A percentile compares a stretch with the other conserved stretches of the same genome.
Conservation (phyloP, 805 yeast species). For the Teunomyces atbi region DNA sequence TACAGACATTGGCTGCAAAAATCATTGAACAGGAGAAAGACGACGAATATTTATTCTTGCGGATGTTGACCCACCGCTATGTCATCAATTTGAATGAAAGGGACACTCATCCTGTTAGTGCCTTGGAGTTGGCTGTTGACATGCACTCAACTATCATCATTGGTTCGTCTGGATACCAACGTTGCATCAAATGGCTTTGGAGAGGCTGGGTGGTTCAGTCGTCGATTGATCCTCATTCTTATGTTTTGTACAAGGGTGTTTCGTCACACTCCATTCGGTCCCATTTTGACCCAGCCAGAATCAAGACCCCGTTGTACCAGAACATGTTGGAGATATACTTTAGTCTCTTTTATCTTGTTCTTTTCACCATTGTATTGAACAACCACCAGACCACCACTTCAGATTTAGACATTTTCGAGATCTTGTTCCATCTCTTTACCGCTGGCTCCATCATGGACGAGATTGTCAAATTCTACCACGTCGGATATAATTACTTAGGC, state of each 20-base stretch:
- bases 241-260: constrained; percentile 61
- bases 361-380: constrained; percentile 67
- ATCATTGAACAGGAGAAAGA: constrained; percentile 63
- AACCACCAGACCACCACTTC: constrained; percentile 42
- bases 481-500: constrained; percentile 68
- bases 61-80: constrained; percentile 75
- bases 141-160: constrained; percentile 76
- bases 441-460: constrained; percentile 69
- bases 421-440: constrained; percentile 62
- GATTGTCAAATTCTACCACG: constrained; percentile 65
- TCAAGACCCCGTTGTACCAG: constrained; percentile 83
- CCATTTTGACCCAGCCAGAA: constrained; percentile 80
- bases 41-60: constrained; percentile 64
- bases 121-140: constrained; percentile 82
- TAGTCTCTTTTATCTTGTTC: constrained; percentile 57
- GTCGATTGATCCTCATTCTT: constrained; percentile 64
- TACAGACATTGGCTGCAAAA: constrained; percentile 68
- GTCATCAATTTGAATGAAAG: constrained; percentile 59
- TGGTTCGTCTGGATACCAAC: constrained; percentile 77
- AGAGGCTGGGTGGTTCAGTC: constrained; percentile 88
- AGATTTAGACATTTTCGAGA: constrained; percentile 47
- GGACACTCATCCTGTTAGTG: constrained; percentile 67
- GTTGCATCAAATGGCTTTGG: constrained; percentile 90
- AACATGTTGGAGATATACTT: constrained; percentile 67
- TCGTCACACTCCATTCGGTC: constrained; percentile 50